Percentiles rank a stretch among this genome's conserved stretches.
These are phyloP conservation scores for Tylopilus felleus DNA, from an alignment of 768 basidiomycete genomes.

Conservation along the genomic window DNA sequence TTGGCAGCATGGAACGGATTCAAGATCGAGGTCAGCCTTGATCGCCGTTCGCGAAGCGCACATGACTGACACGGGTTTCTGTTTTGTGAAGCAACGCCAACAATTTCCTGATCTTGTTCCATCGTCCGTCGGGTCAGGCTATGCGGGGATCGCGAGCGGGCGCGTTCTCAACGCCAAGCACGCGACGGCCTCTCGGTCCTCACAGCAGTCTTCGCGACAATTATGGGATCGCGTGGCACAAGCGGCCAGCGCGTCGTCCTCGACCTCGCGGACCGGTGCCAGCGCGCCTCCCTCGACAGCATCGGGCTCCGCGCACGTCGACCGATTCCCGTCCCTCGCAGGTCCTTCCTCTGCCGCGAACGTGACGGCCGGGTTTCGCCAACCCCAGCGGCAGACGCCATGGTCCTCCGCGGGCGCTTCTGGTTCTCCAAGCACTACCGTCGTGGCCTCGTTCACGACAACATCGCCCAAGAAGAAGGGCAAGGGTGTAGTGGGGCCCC, in stretches of 20 bases:
- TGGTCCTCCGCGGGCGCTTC: constrained; percentile 44
- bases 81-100: constrained; percentile 60
- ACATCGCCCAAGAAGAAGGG: constrained; percentile 13
- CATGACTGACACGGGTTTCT: background rate
- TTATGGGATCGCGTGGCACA: constrained; percentile 87
- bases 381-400: constrained; percentile 53
- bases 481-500: constrained; percentile 18
- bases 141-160: constrained; percentile 77
- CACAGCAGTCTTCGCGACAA: constrained; percentile 56
- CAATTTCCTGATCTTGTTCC: constrained; percentile 80
- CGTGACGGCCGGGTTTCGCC: constrained; percentile 32
- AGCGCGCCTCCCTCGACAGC: constrained; percentile 23
- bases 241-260: constrained; percentile 56
- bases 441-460: background rate
- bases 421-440: background rate
- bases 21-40: constrained; percentile 72
- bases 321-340: constrained; percentile 33
- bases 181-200: constrained; percentile 56
- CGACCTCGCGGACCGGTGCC: constrained; percentile 31
- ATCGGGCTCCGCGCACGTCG: constrained; percentile 20
- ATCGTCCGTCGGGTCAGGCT: constrained; percentile 56
- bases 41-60: background rate
- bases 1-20: constrained; percentile 80
- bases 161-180: constrained; percentile 84
- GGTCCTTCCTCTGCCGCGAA: background rate